These are phyloP conservation scores for Nitzschia inconspicua DNA, from an alignment of 108 stramenopile species.

Conservation along the genomic window DNA sequence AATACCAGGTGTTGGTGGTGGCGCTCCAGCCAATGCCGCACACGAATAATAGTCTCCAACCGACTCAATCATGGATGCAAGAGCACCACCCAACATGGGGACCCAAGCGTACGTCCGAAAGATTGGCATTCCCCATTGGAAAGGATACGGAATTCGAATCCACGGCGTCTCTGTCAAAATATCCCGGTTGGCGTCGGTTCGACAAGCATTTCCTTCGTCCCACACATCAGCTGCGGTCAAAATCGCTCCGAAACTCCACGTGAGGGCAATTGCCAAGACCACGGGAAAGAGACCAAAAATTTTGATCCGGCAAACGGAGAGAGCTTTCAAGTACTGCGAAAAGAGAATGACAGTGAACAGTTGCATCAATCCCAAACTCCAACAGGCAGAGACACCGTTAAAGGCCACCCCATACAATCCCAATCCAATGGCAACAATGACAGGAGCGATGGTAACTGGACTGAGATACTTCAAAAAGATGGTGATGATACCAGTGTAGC, in stretches of 20 bases:
- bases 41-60: slow-evolving; percentile 35
- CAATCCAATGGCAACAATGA: slow-evolving; percentile 33
- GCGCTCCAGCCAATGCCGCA: slow-evolving; percentile 28
- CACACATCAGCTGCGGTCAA: slow-evolving; percentile 30
- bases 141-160: slow-evolving; percentile 31
- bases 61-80: slow-evolving; percentile 33
- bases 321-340: slow-evolving; percentile 16
- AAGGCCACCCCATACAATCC: slow-evolving; percentile 28
- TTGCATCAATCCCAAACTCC: slow-evolving; percentile 21
- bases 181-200: slow-evolving; percentile 12
- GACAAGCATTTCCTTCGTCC: slow-evolving; percentile 34
- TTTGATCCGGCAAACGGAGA: slow-evolving; percentile 1
- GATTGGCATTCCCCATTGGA: slow-evolving; percentile 22
- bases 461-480: slow-evolving; percentile 14
- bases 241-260: slow-evolving; percentile 28
- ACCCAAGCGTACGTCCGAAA: slow-evolving; percentile 28
- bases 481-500: slow-evolving; percentile 27
- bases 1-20: slow-evolving; percentile 37
- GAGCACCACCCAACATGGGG: slow-evolving; percentile 29
- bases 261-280: slow-evolving; percentile 23
- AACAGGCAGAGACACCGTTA: slow-evolving; percentile 24
- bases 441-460: slow-evolving; percentile 33
- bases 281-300: slow-evolving; percentile 27
- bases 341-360: slow-evolving; percentile 17
- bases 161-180: slow-evolving; percentile 19